These are phyloP conservation scores for Crepidotus variabilis DNA, from an alignment of 768 basidiomycete species.

Conservation along the genomic window DNA sequence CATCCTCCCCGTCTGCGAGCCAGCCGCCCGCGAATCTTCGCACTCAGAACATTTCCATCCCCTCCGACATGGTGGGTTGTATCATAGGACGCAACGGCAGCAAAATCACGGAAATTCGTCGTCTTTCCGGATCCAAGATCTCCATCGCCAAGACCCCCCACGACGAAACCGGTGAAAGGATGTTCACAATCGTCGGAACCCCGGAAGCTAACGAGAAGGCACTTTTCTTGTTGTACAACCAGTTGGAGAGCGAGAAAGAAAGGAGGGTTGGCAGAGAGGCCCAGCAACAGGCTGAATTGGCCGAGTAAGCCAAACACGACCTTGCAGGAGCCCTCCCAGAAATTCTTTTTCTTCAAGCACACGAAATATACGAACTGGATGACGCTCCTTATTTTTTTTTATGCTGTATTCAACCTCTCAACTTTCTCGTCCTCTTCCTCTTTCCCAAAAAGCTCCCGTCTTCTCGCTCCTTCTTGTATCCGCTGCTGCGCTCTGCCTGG, in stretches of 20 bases:
- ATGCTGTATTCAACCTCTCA: slow-evolving; percentile 8
- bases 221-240: slow-evolving; percentile 94
- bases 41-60: slow-evolving; percentile 99
- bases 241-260: slow-evolving; percentile 95
- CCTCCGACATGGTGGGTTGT: slow-evolving; percentile 98
- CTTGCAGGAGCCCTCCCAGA: neutral
- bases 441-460: slow-evolving; percentile 7
- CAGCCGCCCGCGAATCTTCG: slow-evolving; percentile 78
- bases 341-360: slow-evolving; percentile 7
- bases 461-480: slow-evolving; percentile 4
- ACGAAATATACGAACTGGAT: slow-evolving; percentile 3
- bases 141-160: slow-evolving; percentile 99
- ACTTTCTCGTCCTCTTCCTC: slow-evolving; percentile 6
- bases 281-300: slow-evolving; percentile 67
- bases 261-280: slow-evolving; percentile 83
- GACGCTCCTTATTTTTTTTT: slow-evolving; percentile 4
- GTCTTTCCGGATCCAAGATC: slow-evolving; percentile 96
- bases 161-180: slow-evolving; percentile 97
- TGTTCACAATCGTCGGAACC: slow-evolving; percentile 98
- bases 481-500: neutral
- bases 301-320: slow-evolving; percentile 29
- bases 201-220: slow-evolving; percentile 98
- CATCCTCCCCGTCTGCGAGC: slow-evolving; percentile 46
- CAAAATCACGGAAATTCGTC: slow-evolving; percentile 99
- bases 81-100: slow-evolving; percentile 95